Base-by-base conservation (phyloP, 345 rosid species). In the Eucalyptus curtisii region DNA sequence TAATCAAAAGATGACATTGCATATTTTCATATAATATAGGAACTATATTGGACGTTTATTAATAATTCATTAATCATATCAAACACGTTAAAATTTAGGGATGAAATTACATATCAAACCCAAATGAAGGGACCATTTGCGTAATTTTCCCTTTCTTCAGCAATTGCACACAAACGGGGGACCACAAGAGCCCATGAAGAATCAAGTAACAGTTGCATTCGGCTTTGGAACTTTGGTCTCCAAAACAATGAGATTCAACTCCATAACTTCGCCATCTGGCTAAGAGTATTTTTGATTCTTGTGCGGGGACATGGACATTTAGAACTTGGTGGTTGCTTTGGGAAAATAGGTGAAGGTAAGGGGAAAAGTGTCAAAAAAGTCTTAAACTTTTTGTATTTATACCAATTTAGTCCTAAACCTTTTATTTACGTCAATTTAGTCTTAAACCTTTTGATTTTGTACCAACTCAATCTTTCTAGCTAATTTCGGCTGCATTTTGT, bases 31-130 rank as follows among this genome's bases (percentile, higher is more conserved):
- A 49, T 49, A 15, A 0, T 49, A 5, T 49, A 13, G 2, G 6
- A 49, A 49, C 50, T 49, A 49, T 2, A 49, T 49, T 49, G 2
- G 2, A 14, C 0, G 7, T 49, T 49, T 15, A 49, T 19, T 49
- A 15, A 15, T 6, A 49, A 2, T 15, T 49, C 19, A 15, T 0
- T 0, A 1, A 49, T 49, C 52, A 49, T 0, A 49, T 49, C 0
- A 7, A 49, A 49, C 19, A 15, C 3, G 0, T 15, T 49, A 49
- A 49, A 49, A 5, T 15, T 14, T 15, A 49, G 1, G 7, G 7
- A 1, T 2, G 7, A 2, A 49, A 15, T 49, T 49, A 7, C 0
- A 49, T 0, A 49, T 49, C 7, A 2, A 49, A 49, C 0, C 3
- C 0, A 49, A 49, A 0, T 49, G 52, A 7, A 15, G 19, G 52